Percentiles rank a stretch among this genome's conserved stretches.
phyloP scores from a whole-genome alignment of 2,329 filamentous ascomycete genomes.

The Dichotomopilus funicola region DNA sequence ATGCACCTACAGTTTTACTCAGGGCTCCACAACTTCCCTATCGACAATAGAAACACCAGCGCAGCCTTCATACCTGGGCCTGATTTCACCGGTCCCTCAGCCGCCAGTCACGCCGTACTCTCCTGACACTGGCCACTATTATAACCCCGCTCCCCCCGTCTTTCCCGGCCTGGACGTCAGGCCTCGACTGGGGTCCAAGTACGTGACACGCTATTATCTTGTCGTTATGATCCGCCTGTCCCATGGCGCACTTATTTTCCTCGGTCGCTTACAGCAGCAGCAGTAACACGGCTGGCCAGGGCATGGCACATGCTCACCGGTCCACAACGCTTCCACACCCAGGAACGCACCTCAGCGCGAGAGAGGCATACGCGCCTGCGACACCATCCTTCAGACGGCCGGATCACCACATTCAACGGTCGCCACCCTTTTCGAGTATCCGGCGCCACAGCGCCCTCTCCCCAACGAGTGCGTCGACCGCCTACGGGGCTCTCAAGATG shows the following conservation, averaged over 20 bases:
- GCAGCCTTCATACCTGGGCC: slow-evolving; percentile 44
- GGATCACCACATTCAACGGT: slow-evolving; percentile 41
- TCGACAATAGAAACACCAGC: slow-evolving; percentile 47
- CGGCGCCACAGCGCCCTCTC: slow-evolving; percentile 47
- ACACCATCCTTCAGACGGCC: slow-evolving; percentile 46
- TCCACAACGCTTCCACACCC: slow-evolving; percentile 47
- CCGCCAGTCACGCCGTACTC: slow-evolving; percentile 43
- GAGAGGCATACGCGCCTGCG: slow-evolving; percentile 47
- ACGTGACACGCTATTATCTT: slow-evolving; percentile 31
- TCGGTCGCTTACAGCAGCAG: slow-evolving; percentile 32
- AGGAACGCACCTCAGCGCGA: slow-evolving; percentile 41
- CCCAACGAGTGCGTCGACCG: slow-evolving; percentile 45
- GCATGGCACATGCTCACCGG: slow-evolving; percentile 53
- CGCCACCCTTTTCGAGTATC: slow-evolving; percentile 42
- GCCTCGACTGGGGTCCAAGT: slow-evolving; percentile 50
- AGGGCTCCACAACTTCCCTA: slow-evolving; percentile 46
- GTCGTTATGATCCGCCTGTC: slow-evolving; percentile 15
- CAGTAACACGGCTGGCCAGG: slow-evolving; percentile 45
- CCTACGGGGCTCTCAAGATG: slow-evolving; percentile 44
- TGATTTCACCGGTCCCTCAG: slow-evolving; percentile 41
- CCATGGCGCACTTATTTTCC: slow-evolving; percentile 20
- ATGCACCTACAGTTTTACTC: slow-evolving; percentile 43
- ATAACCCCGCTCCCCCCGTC: slow-evolving; percentile 37
- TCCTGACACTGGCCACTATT: slow-evolving; percentile 45
- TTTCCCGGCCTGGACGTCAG: slow-evolving; percentile 47